Conservation (phyloP, 352 stramenopile species). For the Globisporangium orthogonon region DNA sequence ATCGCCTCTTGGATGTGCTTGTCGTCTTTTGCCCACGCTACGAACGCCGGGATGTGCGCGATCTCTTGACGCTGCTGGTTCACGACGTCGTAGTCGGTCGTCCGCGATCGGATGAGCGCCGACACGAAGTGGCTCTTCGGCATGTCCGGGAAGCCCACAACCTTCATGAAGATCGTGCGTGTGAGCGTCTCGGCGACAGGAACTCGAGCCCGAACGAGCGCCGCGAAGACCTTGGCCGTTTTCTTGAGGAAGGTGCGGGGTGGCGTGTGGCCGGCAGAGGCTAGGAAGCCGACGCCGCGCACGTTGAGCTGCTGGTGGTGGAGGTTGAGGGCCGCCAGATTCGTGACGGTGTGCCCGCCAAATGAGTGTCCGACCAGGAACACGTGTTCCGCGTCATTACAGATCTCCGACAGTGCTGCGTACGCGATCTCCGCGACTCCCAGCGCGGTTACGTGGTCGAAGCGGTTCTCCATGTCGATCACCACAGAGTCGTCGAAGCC, state of each 20-base stretch:
- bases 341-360: slow-evolving; percentile 37
- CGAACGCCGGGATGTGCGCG: slow-evolving; percentile 27
- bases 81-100: slow-evolving; percentile 37
- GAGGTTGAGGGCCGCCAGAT: slow-evolving; percentile 25
- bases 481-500: slow-evolving; percentile 37
- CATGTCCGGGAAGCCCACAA: slow-evolving; percentile 14
- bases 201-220: slow-evolving; percentile 14
- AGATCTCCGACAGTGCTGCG: slow-evolving; percentile 19
- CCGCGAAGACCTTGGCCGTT: slow-evolving; percentile 6
- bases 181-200: slow-evolving; percentile 12
- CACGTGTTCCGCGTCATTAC: slow-evolving; percentile 18
- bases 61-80: slow-evolving; percentile 21
- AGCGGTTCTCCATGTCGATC: slow-evolving; percentile 15
- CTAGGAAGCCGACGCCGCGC: slow-evolving; percentile 22
- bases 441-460: slow-evolving; percentile 14
- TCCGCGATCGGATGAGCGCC: slow-evolving; percentile 25
- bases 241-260: not conserved
- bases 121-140: slow-evolving; percentile 15
- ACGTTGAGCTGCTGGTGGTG: slow-evolving; percentile 14
- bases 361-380: slow-evolving; percentile 69
- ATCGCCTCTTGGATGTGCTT: slow-evolving; percentile 32
- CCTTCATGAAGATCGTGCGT: slow-evolving; percentile 12
- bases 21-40: slow-evolving; percentile 60
- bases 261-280: slow-evolving; percentile 14
- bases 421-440: slow-evolving; percentile 15